These are phyloP conservation scores for Trichoderma reesei DNA, from an alignment of 495 filamentous ascomycete species.

Conservation along the genomic window DNA sequence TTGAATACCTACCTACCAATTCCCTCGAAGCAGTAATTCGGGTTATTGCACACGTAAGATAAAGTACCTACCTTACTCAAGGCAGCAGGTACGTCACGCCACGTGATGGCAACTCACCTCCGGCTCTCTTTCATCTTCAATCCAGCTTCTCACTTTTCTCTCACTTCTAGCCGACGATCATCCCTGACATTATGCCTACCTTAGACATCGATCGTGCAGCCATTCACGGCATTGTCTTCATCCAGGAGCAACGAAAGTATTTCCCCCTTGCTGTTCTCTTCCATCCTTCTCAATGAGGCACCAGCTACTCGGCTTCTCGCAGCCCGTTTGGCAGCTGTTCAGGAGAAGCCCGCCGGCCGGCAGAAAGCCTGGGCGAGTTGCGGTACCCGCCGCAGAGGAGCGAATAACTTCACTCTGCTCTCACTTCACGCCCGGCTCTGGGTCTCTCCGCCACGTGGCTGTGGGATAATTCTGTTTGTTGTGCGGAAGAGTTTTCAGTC, in stretches of 20 bases:
- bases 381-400: not conserved
- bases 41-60: too few relatives aligned
- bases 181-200: not conserved
- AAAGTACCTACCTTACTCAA: not conserved
- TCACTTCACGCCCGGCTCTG: not conserved
- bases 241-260: not conserved
- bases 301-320: not conserved
- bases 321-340: not conserved
- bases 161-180: not conserved
- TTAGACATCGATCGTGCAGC: not conserved
- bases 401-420: not conserved
- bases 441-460: not conserved
- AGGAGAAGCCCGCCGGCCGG: not conserved
- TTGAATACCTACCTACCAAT: too few relatives aligned
- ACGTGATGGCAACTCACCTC: not conserved
- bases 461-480: not conserved
- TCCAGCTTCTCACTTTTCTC: not conserved
- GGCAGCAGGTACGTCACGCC: not conserved
- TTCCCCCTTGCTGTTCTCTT: not conserved
- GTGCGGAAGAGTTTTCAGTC: not conserved
- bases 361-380: not conserved
- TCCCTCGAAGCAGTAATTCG: too few relatives aligned
- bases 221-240: not conserved
- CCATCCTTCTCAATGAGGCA: not conserved
- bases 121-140: not conserved